Evolutionary conservation across 495 filamentous ascomycete genomes (phyloP).

Genomic region (Lasiosphaeria ovina): DNA sequence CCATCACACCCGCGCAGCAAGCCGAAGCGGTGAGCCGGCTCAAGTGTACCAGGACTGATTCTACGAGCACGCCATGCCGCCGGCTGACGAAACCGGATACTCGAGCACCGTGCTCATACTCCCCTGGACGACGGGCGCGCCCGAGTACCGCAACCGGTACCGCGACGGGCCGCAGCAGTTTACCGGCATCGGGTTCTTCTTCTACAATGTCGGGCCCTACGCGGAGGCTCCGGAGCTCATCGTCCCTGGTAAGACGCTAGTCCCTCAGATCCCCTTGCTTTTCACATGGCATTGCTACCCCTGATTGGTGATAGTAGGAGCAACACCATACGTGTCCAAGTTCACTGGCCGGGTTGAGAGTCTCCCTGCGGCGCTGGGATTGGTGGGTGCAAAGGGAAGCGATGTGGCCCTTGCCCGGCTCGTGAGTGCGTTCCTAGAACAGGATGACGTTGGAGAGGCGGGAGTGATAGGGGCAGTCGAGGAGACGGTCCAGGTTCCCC

Average conservation of each 20-base stretch:
- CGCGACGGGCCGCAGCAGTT: slow-evolving; percentile 8
- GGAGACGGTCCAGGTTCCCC: too few species aligned
- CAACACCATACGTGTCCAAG: slow-evolving; percentile 10
- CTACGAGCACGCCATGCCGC: slow-evolving; percentile 8
- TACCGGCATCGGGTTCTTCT: slow-evolving; percentile 11
- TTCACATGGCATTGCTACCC: neutral
- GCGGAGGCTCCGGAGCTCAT: slow-evolving; percentile 10
- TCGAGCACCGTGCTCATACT: slow-evolving; percentile 3
- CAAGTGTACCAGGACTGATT: slow-evolving; percentile 9
- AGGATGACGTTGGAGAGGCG: too few species aligned
- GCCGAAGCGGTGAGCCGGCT: slow-evolving; percentile 5
- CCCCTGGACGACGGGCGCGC: slow-evolving; percentile 6
- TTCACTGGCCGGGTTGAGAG: slow-evolving; percentile 4
- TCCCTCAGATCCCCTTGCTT: neutral
- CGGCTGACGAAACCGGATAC: neutral
- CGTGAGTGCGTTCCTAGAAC: slow-evolving; percentile 1
- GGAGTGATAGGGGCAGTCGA: too few species aligned
- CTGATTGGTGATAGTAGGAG: neutral
- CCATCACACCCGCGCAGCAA: slow-evolving; percentile 8
- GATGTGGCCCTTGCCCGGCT: slow-evolving; percentile 9
- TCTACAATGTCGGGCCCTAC: slow-evolving; percentile 11
- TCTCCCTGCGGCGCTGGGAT: slow-evolving; percentile 6
- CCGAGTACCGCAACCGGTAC: slow-evolving; percentile 9
- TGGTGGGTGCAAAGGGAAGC: slow-evolving; percentile 8
- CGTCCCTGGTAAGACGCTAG: slow-evolving; percentile 4